Evolutionary conservation across 495 filamentous ascomycete genomes (phyloP), one percentile per base, ranked within the genome.

Genomic region (Recurvomyces mirabilis): DNA sequence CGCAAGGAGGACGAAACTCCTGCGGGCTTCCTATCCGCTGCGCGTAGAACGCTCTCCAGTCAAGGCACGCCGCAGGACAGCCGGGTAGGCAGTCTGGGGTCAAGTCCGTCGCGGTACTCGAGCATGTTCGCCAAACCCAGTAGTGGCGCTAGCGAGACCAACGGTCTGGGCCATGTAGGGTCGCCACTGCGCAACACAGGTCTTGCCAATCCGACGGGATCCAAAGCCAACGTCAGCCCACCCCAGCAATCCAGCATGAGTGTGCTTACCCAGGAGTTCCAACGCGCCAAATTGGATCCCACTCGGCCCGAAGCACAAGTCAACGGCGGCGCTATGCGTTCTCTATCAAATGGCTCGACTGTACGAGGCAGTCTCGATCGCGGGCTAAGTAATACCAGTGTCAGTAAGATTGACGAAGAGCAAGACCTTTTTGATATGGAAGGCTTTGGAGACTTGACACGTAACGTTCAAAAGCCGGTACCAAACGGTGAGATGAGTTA

Each of bases 161-260:
- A 46, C n/a, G 25, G 20, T 28, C 13, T 30, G 3, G 34, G 36
- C 29, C 87, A 94, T 51, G 81, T 96, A 38, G 91, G 93, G 18
- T 96, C 93, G 29, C 91, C 91, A 19, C 73, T 98, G 7, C 85
- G 91, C 33, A 93, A 94, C 61, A 91, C 89, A 9, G 38, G 50
- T 33, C 41, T 41, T 4, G 73, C 73, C 3, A 63, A 84, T 25
- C 60, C 66, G 15, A 1, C 42, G 1, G 20, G 38, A 3, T 68
- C 71, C 30, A 58, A 62, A 20, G n/a, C n/a, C n/a, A n/a, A n/a
- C n/a, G n/a, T n/a, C n/a, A n/a, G n/a, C n/a, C n/a, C n/a, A n/a
- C n/a, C n/a, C n/a, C n/a, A n/a, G n/a, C 26, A 29, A 29, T 29
- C 26, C 26, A 29, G 26, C 26, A 65, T 67, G 61, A 62, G 61